Percentiles rank a stretch among this genome's conserved stretches.
These are phyloP conservation scores for Purshia tridentata DNA, from an alignment of 306 rosid species.

Conservation along the genomic window DNA sequence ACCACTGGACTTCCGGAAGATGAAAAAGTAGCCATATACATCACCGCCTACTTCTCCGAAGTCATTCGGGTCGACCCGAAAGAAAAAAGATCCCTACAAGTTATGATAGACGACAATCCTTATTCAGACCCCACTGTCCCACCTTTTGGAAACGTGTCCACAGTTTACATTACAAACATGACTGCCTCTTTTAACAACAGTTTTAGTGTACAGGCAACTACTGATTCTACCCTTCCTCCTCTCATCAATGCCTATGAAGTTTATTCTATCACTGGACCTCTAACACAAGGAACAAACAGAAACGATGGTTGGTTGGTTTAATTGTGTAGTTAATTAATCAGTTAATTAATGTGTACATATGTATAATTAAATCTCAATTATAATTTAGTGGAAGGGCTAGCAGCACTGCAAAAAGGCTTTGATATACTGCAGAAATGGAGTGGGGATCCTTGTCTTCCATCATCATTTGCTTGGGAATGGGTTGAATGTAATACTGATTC, in stretches of 20 bases:
- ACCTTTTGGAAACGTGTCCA: neutral
- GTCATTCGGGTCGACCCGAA: neutral
- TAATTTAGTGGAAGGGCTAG: too few relatives aligned
- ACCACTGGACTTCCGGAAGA: neutral
- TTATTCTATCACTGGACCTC: neutral
- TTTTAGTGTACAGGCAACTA: neutral
- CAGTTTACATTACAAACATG: neutral
- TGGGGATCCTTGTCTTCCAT: too few relatives aligned
- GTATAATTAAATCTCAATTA: too few relatives aligned
- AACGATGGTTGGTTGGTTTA: too few relatives aligned
- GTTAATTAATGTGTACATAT: too few relatives aligned
- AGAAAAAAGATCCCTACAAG: neutral
- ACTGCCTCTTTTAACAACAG: neutral
- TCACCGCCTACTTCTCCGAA: conserved; percentile 1
- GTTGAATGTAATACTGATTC: too few relatives aligned
- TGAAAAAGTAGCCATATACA: neutral
- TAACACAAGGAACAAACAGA: neutral
- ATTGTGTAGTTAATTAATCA: too few relatives aligned
- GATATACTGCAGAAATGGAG: too few relatives aligned
- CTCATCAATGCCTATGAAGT: neutral
- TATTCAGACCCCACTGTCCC: neutral
- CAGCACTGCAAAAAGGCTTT: too few relatives aligned
- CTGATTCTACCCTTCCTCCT: neutral
- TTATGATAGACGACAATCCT: neutral
- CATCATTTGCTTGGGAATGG: too few relatives aligned